Percentiles rank a stretch among this genome's conserved stretches.
Evolutionary conservation across 1,139 yeast genomes (phyloP).

Genomic region (Geotrichum fermentans): DNA sequence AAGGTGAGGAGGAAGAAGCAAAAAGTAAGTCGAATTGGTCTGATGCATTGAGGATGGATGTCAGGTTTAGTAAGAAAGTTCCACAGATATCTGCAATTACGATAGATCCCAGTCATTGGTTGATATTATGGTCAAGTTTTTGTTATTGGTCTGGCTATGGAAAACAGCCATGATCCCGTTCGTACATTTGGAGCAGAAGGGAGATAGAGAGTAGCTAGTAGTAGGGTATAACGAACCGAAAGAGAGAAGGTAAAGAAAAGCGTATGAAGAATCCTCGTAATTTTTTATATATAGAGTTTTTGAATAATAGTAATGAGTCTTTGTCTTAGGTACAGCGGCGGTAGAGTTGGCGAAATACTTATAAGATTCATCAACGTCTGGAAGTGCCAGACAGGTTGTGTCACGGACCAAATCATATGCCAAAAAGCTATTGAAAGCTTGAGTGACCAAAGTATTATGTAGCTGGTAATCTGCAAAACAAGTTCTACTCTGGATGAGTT

Average conservation of each 20-base stretch:
- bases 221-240: constrained; percentile 31
- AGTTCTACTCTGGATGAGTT: constrained; percentile 22
- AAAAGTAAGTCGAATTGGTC: no score
- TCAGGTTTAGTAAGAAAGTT: constrained; percentile 19
- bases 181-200: constrained; percentile 32
- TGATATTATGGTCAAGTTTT: constrained; percentile 26
- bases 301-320: constrained; percentile 35
- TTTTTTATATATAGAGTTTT: constrained; percentile 32
- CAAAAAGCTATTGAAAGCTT: constrained; percentile 32
- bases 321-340: constrained; percentile 10
- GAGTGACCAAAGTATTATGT: constrained; percentile 33
- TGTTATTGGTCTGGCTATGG: constrained; percentile 28
- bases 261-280: constrained; percentile 27
- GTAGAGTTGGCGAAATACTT: neutral
- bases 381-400: constrained; percentile 31
- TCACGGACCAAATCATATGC: constrained; percentile 30
- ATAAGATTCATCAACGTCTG: constrained; percentile 3
- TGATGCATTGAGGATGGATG: neutral
- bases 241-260: constrained; percentile 35
- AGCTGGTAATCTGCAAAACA: constrained; percentile 28
- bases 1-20: no score
- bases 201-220: constrained; percentile 16
- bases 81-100: constrained; percentile 26
- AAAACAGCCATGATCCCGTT: constrained; percentile 29
- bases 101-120: constrained; percentile 32